A percentile compares a stretch with the other conserved stretches of the same genome.
Evolutionary conservation across 495 filamentous ascomycete species (phyloP).

Genomic region (Penicillium antarcticum): DNA sequence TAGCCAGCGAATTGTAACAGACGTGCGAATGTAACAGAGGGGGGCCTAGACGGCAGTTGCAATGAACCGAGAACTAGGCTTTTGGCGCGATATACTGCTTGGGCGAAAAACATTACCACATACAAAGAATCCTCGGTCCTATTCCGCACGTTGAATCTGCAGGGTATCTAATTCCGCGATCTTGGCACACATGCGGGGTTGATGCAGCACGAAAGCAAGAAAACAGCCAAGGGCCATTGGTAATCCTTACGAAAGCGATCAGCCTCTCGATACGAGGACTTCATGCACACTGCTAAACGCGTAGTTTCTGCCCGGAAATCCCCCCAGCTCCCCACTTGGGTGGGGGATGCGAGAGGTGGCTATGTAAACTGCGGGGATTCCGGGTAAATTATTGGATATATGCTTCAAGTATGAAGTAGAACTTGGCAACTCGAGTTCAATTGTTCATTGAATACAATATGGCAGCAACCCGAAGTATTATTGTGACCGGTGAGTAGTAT

Average conservation of each 20-base stretch:
- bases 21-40: too few relatives aligned
- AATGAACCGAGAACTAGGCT: too few relatives aligned
- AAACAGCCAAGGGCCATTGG: neutral
- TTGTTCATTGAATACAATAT: conserved; percentile 3
- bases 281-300: too few relatives aligned
- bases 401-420: too few relatives aligned
- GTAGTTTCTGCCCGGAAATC: conserved; percentile 16
- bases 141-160: neutral
- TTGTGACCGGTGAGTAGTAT: conserved; percentile 21
- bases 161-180: conserved; percentile 1
- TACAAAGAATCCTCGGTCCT: too few relatives aligned
- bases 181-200: neutral
- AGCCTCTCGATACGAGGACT: too few relatives aligned
- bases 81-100: too few relatives aligned
- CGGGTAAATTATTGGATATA: neutral
- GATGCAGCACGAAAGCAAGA: neutral
- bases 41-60: too few relatives aligned
- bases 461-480: conserved; percentile 17
- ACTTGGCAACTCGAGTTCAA: neutral
- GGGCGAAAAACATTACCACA: too few relatives aligned
- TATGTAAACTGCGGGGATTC: neutral
- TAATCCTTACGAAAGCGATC: too few relatives aligned
- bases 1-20: too few relatives aligned
- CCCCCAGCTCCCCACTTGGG: conserved; percentile 24
- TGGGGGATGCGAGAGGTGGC: conserved; percentile 4